A percentile compares a stretch with the other conserved stretches of the same genome.
Evolutionary conservation across 2,329 filamentous ascomycete species (phyloP).

Genomic region (Talaromyces funiculosus): DNA sequence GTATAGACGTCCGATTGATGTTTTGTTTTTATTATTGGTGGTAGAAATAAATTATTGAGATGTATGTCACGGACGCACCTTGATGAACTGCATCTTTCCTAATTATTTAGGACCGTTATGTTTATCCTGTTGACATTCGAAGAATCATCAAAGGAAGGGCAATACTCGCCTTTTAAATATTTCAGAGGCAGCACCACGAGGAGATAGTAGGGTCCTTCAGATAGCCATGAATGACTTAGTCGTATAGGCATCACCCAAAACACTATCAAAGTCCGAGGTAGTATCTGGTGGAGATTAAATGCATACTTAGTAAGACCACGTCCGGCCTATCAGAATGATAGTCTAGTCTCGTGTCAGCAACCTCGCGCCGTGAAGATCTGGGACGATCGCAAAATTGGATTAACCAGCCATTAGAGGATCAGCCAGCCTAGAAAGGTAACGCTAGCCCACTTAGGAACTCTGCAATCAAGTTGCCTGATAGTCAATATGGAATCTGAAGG

Average conservation of each 20-base stretch:
- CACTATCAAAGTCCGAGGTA: neutral
- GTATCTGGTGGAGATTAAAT: neutral
- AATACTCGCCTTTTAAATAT: neutral
- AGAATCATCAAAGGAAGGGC: neutral
- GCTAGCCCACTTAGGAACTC: neutral
- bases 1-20: neutral
- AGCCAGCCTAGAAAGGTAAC: neutral
- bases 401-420: neutral
- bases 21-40: neutral
- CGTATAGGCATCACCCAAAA: neutral
- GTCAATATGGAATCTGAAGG: neutral
- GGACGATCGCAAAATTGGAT: neutral
- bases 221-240: neutral
- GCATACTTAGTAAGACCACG: neutral
- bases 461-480: neutral
- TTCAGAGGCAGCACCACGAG: neutral
- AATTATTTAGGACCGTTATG: neutral
- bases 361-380: neutral
- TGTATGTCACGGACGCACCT: neutral
- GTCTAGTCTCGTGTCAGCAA: neutral
- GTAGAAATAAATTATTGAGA: neutral
- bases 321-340: neutral
- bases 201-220: neutral
- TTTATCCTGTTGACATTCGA: neutral
- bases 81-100: neutral